phyloP scores from a whole-genome alignment of 306 rosid genomes.

The Rubus parviflorus region DNA sequence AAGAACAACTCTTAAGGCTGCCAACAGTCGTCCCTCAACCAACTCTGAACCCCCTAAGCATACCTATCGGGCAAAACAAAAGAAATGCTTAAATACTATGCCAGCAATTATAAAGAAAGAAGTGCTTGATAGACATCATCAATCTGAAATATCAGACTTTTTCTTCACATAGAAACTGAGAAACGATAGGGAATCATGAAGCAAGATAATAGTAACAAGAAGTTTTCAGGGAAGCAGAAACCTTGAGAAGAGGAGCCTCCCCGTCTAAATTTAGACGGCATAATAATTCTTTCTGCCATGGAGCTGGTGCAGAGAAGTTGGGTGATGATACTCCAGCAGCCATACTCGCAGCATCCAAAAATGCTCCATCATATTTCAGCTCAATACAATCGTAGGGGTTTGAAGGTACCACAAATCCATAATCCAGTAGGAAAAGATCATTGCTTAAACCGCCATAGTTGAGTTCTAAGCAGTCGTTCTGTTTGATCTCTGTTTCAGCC shows the following conservation, averaged over 20 bases:
- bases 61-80: conserved; percentile 47
- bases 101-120: neutral
- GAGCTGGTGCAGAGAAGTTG: conserved; percentile 68
- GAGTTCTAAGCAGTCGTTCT: conserved; percentile 59
- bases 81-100: neutral
- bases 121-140: neutral
- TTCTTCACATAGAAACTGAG: neutral
- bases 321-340: conserved; percentile 85
- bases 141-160: conserved; percentile 4
- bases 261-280: conserved; percentile 72
- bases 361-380: conserved; percentile 80
- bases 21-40: conserved; percentile 84
- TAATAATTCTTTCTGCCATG: conserved; percentile 71
- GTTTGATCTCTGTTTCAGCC: conserved; percentile 66
- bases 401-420: conserved; percentile 79
- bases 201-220: neutral
- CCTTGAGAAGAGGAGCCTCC: conserved; percentile 80
- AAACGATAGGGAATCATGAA: neutral
- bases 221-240: conserved; percentile 27
- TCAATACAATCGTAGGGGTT: conserved; percentile 82
- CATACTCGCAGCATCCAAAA: conserved; percentile 87
- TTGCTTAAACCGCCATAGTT: conserved; percentile 80
- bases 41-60: conserved; percentile 71
- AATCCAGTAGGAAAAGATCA: conserved; percentile 82
- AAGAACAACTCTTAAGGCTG: conserved; percentile 75